Conservation (phyloP, 1,139 yeast species). For the Sugiyamaella sp. region DNA sequence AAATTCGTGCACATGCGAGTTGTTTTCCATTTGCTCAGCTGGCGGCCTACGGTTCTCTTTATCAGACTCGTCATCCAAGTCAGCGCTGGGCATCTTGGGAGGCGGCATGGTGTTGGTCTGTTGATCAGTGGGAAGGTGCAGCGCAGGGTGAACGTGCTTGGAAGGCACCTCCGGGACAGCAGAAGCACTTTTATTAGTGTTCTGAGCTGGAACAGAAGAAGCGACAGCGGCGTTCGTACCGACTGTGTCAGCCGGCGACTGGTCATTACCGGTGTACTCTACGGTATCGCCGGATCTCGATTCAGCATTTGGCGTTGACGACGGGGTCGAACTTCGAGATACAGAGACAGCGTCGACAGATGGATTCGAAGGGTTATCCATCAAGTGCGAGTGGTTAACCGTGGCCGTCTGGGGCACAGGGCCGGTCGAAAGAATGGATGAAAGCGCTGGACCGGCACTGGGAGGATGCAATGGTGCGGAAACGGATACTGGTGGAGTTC, state of each 20-base stretch:
- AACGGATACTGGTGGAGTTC: not conserved
- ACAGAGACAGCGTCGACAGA: not conserved
- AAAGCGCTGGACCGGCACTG: too few relatives aligned
- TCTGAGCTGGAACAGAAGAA: slow-evolving; percentile 4
- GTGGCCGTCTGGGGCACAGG: too few relatives aligned
- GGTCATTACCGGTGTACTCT: slow-evolving; percentile 1
- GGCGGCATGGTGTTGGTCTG: not conserved
- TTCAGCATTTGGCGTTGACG: slow-evolving; percentile 7
- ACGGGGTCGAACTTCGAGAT: slow-evolving; percentile 9
- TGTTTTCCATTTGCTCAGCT: not conserved
- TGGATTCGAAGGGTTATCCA: not conserved
- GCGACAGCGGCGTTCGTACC: not conserved
- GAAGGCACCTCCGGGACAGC: not conserved
- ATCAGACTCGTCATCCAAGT: slow-evolving; percentile 24
- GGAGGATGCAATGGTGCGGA: too few relatives aligned
- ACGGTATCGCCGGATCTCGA: not conserved
- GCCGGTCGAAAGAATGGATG: too few relatives aligned
- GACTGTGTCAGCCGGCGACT: not conserved
- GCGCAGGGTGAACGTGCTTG: too few relatives aligned
- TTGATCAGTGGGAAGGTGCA: too few relatives aligned
- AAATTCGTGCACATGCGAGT: slow-evolving; percentile 5
- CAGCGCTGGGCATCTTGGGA: not conserved
- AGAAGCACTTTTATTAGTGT: not conserved
- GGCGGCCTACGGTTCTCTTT: slow-evolving; percentile 34
- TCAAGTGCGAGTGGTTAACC: not conserved